Percentiles rank a stretch among this genome's conserved stretches.
phyloP scores from a whole-genome alignment of 2,329 filamentous ascomycete genomes.

The Ceratocystis ficicola region DNA sequence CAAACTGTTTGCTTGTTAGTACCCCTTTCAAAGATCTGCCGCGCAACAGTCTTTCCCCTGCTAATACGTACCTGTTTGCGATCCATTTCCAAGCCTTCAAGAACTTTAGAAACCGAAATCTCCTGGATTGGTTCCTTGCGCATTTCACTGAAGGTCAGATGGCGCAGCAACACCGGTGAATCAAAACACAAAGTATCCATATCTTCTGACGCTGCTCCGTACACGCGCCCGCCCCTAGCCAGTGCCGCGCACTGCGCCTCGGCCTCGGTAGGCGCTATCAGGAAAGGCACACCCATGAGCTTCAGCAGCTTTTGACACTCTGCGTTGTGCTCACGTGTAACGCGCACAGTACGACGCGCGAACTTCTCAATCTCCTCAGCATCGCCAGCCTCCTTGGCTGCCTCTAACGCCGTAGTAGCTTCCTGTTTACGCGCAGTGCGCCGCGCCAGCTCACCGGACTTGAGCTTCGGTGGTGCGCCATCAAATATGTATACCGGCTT shows the following conservation, averaged over 20 bases:
- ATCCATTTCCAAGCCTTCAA: constrained; percentile 82
- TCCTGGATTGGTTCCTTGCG: constrained; percentile 96
- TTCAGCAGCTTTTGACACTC: constrained; percentile 86
- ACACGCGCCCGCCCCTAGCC: constrained; percentile 85
- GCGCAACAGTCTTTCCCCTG: background rate
- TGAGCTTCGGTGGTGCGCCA: constrained; percentile 89
- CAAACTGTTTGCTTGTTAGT: constrained; percentile 49
- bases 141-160: constrained; percentile 94
- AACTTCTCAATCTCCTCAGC: constrained; percentile 98
- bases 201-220: constrained; percentile 90
- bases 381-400: constrained; percentile 93
- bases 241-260: constrained; percentile 92
- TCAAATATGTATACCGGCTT: constrained; percentile 98
- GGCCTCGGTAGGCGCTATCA: constrained; percentile 90
- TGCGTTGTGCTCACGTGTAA: constrained; percentile 91
- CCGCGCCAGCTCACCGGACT: constrained; percentile 92
- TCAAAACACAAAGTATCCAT: constrained; percentile 98
- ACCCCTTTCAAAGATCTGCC: background rate
- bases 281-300: constrained; percentile 92
- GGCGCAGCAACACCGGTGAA: constrained; percentile 75
- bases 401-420: constrained; percentile 77
- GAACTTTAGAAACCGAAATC: constrained; percentile 73
- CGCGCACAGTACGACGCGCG: constrained; percentile 78
- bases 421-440: constrained; percentile 91
- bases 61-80: constrained; percentile 53